Base-by-base conservation (phyloP, 2,329 filamentous ascomycete species). In the Beauveria sp. region DNA sequence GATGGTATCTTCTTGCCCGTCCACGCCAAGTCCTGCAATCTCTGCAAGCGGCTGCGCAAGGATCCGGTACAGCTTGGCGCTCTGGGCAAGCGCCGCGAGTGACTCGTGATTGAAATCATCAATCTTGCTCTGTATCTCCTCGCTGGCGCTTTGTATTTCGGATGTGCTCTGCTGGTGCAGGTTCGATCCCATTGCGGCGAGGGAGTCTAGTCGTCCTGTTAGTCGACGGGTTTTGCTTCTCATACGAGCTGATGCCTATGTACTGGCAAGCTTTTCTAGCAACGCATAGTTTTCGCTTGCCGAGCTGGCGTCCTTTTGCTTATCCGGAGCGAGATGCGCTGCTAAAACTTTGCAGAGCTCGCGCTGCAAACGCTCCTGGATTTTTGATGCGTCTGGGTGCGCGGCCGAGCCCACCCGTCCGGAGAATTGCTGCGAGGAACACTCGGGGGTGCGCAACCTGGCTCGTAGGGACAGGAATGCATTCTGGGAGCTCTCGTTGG, bases 1-100 rank as follows among this genome's bases (percentile, higher is more conserved):
- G 1, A 76, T 64, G 0, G 66, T 72, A 0, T 69, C 69, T n/a
- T 51, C 42, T 10, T 46, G 34, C 12, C n/a, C 52, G 43, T 42
- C 26, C 22, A 2, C 18, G 18, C 49, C 12, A 8, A 2, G n/a
- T 8, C 20, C 20, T 14, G 20, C 3, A 3, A 22, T 22, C 51
- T 61, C 51, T 4, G 31, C 22, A 10, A 55, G 59, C 10, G 59
- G 51, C 45, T 55, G 51, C 22, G 20, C 43, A 14, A 61, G 42
- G 43, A 55, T n/a, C 6, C 45, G 9, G 59, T 55, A 55, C 3
- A 61, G 18, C 22, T 10, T n/a, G 10, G 59, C 18, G 31, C 42
- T 43, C 10, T 42, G 40, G 18, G 10, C 22, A 12, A 55, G 31
- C 28, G 45, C 34, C 1, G 20, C 18, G 5, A 14, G 31, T 18